These are phyloP conservation scores for Dothiorella sarmentorum DNA, from an alignment of 2,329 filamentous ascomycete genomes.

Conservation along the genomic window DNA sequence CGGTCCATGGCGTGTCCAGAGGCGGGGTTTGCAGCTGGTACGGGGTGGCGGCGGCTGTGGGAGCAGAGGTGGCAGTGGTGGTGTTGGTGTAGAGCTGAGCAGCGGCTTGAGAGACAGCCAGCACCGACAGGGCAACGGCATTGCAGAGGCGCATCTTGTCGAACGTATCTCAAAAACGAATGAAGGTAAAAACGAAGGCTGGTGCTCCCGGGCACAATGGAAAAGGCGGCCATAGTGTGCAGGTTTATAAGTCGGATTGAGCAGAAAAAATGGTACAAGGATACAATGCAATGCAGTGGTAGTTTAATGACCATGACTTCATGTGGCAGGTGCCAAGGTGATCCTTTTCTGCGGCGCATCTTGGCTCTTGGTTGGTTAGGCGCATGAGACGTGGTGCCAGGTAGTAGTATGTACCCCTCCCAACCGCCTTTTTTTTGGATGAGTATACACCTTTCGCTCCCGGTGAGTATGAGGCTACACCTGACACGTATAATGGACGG, in stretches of 20 bases:
- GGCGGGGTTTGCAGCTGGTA: slow-evolving; percentile 43
- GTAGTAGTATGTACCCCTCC: neutral
- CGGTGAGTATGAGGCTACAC: no score
- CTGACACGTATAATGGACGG: no score
- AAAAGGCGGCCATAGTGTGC: neutral
- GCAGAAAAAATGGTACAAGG: neutral
- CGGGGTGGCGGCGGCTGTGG: slow-evolving; percentile 25
- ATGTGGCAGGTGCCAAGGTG: slow-evolving; percentile 8
- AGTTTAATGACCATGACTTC: slow-evolving; percentile 3
- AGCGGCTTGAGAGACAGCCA: neutral
- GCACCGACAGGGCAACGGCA: neutral
- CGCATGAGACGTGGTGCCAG: neutral
- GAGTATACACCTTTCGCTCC: no score
- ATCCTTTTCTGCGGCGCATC: neutral
- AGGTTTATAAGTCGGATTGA: neutral
- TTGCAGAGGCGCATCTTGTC: neutral
- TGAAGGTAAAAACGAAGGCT: neutral
- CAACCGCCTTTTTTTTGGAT: no score
- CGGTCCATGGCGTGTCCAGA: slow-evolving; percentile 51
- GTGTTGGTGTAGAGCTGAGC: neutral
- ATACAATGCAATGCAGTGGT: slow-evolving; percentile 6
- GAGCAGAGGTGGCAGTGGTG: neutral
- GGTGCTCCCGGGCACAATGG: neutral
- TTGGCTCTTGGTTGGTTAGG: slow-evolving; percentile 5
- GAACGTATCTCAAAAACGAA: neutral